phyloP scores from a whole-genome alignment of 2,329 filamentous ascomycete genomes.

The Grosmannia serpens region DNA sequence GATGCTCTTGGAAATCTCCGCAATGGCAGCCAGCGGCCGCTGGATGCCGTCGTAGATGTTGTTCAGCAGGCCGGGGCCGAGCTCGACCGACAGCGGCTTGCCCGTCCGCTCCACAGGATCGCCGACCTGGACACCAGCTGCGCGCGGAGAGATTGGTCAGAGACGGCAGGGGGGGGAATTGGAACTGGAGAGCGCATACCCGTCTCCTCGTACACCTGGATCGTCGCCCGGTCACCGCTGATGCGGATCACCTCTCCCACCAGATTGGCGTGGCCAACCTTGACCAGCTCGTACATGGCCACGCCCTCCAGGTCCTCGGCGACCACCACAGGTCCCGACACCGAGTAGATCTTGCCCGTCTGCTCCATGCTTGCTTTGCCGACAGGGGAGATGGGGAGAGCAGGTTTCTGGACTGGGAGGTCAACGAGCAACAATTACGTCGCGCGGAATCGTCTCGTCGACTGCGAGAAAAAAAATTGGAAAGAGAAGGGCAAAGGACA shows the following conservation, averaged over 20 bases:
- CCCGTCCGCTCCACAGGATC: conserved; percentile 84
- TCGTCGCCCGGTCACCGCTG: conserved; percentile 86
- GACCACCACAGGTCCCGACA: conserved; percentile 65
- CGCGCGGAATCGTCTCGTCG: neutral
- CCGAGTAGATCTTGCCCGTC: conserved; percentile 16
- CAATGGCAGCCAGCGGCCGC: conserved; percentile 79
- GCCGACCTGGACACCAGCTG: conserved; percentile 89
- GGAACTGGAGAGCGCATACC: conserved; percentile 39
- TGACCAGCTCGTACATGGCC: conserved; percentile 98
- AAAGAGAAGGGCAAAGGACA: no score
- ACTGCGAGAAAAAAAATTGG: neutral
- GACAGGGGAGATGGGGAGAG: no score
- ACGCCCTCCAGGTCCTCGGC: conserved; percentile 98
- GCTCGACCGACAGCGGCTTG: conserved; percentile 94
- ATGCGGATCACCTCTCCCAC: conserved; percentile 98
- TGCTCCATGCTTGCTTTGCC: conserved; percentile 8
- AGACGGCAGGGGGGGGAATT: neutral
- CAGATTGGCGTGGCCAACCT: conserved; percentile 82
- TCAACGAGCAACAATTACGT: neutral
- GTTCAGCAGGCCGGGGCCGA: conserved; percentile 93
- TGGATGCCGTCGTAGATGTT: conserved; percentile 99
- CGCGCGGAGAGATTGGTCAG: neutral
- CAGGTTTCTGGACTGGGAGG: no score
- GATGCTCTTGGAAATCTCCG: conserved; percentile 69
- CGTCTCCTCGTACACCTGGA: conserved; percentile 99